phyloP scores from a whole-genome alignment of 139 green algal species.

The Microglena sp. region DNA sequence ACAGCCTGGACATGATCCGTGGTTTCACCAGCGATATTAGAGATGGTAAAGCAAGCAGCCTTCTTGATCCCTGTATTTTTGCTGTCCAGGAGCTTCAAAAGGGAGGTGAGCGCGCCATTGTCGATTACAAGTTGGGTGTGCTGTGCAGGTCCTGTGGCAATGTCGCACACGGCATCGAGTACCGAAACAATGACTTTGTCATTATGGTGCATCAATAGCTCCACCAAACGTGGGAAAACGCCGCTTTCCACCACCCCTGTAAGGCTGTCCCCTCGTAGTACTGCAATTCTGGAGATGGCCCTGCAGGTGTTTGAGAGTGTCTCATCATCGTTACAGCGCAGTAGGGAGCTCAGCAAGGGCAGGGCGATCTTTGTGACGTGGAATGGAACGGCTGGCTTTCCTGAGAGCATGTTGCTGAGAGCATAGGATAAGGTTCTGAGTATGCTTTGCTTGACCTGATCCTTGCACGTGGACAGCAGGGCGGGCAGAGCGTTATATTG shows the following conservation, averaged over 20 bases:
- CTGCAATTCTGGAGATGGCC: slow-evolving; percentile 94
- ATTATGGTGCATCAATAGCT: too few relatives aligned
- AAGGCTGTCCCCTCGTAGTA: slow-evolving; percentile 97
- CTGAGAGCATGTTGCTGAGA: slow-evolving; percentile 97
- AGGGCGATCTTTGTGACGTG: slow-evolving; percentile 71
- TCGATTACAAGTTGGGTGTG: slow-evolving; percentile 99
- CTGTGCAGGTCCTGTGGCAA: slow-evolving; percentile 94
- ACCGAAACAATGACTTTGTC: slow-evolving; percentile 92
- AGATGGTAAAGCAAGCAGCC: slow-evolving; percentile 98
- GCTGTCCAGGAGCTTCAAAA: slow-evolving; percentile 89
- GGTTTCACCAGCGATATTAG: slow-evolving; percentile 99
- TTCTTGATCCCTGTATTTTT: slow-evolving; percentile 99
- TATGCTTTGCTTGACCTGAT: slow-evolving; percentile 90
- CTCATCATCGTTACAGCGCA: slow-evolving; percentile 90
- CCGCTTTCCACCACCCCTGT: slow-evolving; percentile 90
- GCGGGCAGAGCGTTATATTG: slow-evolving; percentile 65
- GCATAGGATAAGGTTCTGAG: slow-evolving; percentile 98
- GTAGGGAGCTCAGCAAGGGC: slow-evolving; percentile 78
- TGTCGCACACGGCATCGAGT: slow-evolving; percentile 96
- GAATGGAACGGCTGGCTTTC: slow-evolving; percentile 82
- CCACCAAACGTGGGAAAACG: slow-evolving; percentile 75
- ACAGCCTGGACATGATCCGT: slow-evolving; percentile 97
- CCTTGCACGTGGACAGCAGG: slow-evolving; percentile 83
- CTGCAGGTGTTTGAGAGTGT: slow-evolving; percentile 97
- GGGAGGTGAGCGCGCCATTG: slow-evolving; percentile 78